Evolutionary conservation across 192 early-diverging fungal genomes (phyloP).

Genomic region (Dissophora ornata): DNA sequence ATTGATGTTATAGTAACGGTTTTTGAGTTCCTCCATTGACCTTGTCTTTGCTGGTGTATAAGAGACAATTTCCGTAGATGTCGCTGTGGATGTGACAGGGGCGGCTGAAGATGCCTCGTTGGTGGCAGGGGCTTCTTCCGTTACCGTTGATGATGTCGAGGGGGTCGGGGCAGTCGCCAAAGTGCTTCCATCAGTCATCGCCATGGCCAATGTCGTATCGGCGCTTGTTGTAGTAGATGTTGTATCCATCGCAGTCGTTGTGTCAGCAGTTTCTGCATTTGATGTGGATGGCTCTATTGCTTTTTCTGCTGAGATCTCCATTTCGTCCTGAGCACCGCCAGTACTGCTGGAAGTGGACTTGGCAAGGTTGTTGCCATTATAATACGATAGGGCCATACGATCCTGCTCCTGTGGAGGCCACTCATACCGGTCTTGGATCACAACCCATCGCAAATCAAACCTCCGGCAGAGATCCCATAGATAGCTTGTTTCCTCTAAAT

Average conservation of each 20-base stretch:
- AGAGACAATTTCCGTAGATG: slow-evolving; percentile 17
- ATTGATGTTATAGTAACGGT: slow-evolving; percentile 82
- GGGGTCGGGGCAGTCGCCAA: neutral
- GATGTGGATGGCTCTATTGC: neutral
- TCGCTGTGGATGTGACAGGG: neutral
- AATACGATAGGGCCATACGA: slow-evolving; percentile 32
- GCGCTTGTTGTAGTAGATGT: neutral
- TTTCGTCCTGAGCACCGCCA: too few relatives aligned
- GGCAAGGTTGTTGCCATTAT: slow-evolving; percentile 19
- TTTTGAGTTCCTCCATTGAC: slow-evolving; percentile 83
- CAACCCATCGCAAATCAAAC: slow-evolving; percentile 87
- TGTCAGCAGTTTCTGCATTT: too few relatives aligned
- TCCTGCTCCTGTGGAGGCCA: slow-evolving; percentile 55
- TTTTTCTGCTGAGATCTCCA: too few relatives aligned
- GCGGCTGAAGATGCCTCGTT: neutral
- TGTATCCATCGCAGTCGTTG: too few relatives aligned
- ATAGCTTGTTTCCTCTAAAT: slow-evolving; percentile 87
- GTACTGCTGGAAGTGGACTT: neutral
- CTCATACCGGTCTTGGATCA: slow-evolving; percentile 88
- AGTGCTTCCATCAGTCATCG: neutral
- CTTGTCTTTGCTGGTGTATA: slow-evolving; percentile 41
- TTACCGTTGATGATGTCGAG: neutral
- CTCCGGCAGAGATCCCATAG: slow-evolving; percentile 76
- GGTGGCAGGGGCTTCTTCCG: neutral
- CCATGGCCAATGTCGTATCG: neutral